These are phyloP conservation scores for Colletotrichum higginsianum DNA, from an alignment of 2,329 filamentous ascomycete genomes.

Conservation along the genomic window DNA sequence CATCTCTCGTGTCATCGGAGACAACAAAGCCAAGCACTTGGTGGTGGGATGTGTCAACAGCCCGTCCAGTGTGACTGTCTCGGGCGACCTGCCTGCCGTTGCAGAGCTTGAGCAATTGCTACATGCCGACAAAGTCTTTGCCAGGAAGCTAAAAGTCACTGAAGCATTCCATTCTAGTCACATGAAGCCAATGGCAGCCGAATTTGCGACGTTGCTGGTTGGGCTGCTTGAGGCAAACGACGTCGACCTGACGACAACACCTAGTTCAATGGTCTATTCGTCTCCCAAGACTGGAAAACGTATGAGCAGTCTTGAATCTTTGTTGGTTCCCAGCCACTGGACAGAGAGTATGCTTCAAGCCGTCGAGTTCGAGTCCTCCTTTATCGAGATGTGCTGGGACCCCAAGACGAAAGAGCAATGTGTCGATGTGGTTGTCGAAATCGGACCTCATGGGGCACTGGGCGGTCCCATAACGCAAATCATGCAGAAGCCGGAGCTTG, in stretches of 20 bases:
- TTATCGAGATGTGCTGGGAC: conserved; percentile 23
- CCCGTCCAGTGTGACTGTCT: conserved; percentile 33
- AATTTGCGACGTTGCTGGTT: conserved; percentile 2
- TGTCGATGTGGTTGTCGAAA: conserved; percentile 21
- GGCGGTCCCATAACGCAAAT: conserved; percentile 16
- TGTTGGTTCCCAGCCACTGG: conserved; percentile 49
- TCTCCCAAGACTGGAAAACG: conserved; percentile 45
- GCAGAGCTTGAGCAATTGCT: conserved; percentile 12
- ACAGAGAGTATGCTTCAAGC: conserved; percentile 18
- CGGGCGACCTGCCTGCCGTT: conserved; percentile 36
- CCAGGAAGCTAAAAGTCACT: conserved; percentile 46
- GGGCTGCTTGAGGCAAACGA: conserved; percentile 44
- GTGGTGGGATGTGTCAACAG: conserved; percentile 40
- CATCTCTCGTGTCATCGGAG: background rate
- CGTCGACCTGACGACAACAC: conserved; percentile 38
- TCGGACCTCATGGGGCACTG: conserved; percentile 26
- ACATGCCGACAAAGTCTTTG: conserved; percentile 45
- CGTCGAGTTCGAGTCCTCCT: conserved; percentile 16
- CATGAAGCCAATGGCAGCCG: conserved; percentile 50
- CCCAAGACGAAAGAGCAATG: background rate
- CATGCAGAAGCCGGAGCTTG: conserved; percentile 27
- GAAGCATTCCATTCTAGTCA: conserved; percentile 51
- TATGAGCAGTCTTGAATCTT: conserved; percentile 59
- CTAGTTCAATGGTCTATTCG: conserved; percentile 11
- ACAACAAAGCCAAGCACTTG: conserved; percentile 43